These are phyloP conservation scores for Pseudocercospora vitis DNA, from an alignment of 2,329 filamentous ascomycete species.

Conservation along the genomic window DNA sequence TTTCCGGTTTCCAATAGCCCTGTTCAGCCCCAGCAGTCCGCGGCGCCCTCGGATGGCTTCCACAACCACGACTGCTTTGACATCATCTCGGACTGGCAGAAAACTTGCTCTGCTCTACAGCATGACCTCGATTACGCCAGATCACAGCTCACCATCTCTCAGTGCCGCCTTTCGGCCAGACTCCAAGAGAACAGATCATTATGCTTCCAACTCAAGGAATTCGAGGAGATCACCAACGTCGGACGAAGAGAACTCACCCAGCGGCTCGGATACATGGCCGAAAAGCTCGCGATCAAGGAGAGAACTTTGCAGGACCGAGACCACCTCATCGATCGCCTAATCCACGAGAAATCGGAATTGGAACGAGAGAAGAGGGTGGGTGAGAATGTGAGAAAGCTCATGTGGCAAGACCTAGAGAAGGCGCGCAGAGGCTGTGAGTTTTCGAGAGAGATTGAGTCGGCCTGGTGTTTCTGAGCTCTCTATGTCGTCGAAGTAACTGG, in stretches of 20 bases:
- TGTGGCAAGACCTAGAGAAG: constrained; percentile 4
- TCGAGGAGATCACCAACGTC: not conserved
- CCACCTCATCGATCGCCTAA: constrained; percentile 13
- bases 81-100: not conserved
- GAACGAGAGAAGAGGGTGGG: constrained; percentile 14
- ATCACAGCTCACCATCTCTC: constrained; percentile 2
- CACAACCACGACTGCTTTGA: not conserved
- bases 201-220: not conserved
- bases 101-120: not conserved
- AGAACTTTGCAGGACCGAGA: constrained; percentile 10
- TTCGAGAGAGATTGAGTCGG: too few relatives aligned
- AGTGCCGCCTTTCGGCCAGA: constrained; percentile 9
- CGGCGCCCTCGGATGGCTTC: not conserved
- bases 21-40: not conserved
- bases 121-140: not conserved
- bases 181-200: not conserved
- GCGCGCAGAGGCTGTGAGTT: too few relatives aligned
- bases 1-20: not conserved
- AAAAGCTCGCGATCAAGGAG: constrained; percentile 15
- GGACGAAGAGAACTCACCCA: not conserved
- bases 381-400: constrained; percentile 15
- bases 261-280: constrained; percentile 8
- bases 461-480: too few relatives aligned
- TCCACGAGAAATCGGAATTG: constrained; percentile 14
- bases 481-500: too few relatives aligned